phyloP scores from a whole-genome alignment of 345 rosid species.

The Citrus unshiu region DNA sequence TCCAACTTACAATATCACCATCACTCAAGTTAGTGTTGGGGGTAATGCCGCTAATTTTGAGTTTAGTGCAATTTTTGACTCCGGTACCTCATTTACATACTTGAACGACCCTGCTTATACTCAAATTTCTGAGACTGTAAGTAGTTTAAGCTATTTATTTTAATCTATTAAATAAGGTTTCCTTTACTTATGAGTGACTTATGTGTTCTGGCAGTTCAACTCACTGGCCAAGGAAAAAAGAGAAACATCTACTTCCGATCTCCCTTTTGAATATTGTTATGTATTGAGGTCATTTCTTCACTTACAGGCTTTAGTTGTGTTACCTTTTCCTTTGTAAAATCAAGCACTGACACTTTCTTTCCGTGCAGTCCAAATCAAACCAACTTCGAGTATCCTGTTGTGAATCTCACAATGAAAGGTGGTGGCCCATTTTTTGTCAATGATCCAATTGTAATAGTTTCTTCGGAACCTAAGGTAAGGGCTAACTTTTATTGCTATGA shows the following conservation, averaged over 20 bases:
- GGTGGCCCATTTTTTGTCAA: conserved; percentile 50
- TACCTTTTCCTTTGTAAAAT: neutral
- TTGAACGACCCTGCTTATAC: conserved; percentile 77
- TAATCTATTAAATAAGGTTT: neutral
- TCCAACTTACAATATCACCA: conserved; percentile 78
- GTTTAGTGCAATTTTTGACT: conserved; percentile 75
- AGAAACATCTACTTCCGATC: conserved; percentile 15
- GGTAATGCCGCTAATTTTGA: conserved; percentile 49
- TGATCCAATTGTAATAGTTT: conserved; percentile 40
- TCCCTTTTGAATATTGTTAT: conserved; percentile 90
- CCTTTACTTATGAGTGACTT: neutral
- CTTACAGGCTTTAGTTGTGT: neutral
- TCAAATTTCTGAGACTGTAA: conserved; percentile 56
- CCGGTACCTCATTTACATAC: conserved; percentile 94
- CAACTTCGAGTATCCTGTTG: conserved; percentile 33
- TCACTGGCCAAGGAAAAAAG: conserved; percentile 48
- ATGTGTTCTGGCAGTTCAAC: conserved; percentile 60
- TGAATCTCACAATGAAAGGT: conserved; percentile 79
- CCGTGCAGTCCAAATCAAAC: conserved; percentile 39
- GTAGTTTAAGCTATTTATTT: conserved; percentile 24
- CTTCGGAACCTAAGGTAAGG: conserved; percentile 38
- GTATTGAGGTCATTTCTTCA: conserved; percentile 46
- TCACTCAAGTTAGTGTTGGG: conserved; percentile 58
- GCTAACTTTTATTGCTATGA: neutral
- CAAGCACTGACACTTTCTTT: neutral